Conservation (phyloP, 2,329 filamentous ascomycete genomes). For the Aschersonia sp. region DNA sequence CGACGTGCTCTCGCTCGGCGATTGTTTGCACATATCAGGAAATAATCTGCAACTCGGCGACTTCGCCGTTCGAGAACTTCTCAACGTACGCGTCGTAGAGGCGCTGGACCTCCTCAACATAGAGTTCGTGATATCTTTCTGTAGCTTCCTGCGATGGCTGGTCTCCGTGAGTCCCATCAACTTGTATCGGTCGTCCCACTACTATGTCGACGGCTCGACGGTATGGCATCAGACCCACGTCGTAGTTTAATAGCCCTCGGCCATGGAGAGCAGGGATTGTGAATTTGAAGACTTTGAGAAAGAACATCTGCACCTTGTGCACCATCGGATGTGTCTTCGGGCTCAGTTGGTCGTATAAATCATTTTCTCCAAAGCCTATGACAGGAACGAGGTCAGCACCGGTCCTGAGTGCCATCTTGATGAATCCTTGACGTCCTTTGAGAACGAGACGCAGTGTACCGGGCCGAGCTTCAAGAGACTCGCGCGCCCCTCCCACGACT, state of each 20-base stretch:
- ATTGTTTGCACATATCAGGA: slow-evolving; percentile 21
- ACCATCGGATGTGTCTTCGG: slow-evolving; percentile 64
- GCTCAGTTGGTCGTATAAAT: slow-evolving; percentile 82
- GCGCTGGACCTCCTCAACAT: slow-evolving; percentile 59
- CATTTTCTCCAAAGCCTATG: slow-evolving; percentile 87
- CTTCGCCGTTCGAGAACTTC: slow-evolving; percentile 49
- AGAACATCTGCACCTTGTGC: slow-evolving; percentile 66
- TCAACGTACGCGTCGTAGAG: slow-evolving; percentile 72
- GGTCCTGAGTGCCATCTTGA: slow-evolving; percentile 82
- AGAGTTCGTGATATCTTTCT: slow-evolving; percentile 64
- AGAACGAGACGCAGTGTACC: slow-evolving; percentile 65
- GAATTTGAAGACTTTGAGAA: slow-evolving; percentile 81
- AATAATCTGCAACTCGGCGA: slow-evolving; percentile 53
- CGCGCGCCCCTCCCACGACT: slow-evolving; percentile 81
- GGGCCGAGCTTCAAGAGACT: slow-evolving; percentile 80
- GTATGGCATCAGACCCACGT: slow-evolving; percentile 93
- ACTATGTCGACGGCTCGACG: slow-evolving; percentile 78
- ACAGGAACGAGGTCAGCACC: slow-evolving; percentile 93
- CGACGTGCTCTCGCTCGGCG: too few relatives aligned
- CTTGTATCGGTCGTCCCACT: slow-evolving; percentile 66
- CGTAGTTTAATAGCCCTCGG: slow-evolving; percentile 90
- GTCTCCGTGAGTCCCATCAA: slow-evolving; percentile 38
- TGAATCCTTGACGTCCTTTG: slow-evolving; percentile 74
- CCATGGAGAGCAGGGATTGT: slow-evolving; percentile 86
- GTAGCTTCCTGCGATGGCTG: slow-evolving; percentile 63